Evolutionary conservation across 2,329 filamentous ascomycete genomes (phyloP).

Genomic region (Colletotrichum karsti): DNA sequence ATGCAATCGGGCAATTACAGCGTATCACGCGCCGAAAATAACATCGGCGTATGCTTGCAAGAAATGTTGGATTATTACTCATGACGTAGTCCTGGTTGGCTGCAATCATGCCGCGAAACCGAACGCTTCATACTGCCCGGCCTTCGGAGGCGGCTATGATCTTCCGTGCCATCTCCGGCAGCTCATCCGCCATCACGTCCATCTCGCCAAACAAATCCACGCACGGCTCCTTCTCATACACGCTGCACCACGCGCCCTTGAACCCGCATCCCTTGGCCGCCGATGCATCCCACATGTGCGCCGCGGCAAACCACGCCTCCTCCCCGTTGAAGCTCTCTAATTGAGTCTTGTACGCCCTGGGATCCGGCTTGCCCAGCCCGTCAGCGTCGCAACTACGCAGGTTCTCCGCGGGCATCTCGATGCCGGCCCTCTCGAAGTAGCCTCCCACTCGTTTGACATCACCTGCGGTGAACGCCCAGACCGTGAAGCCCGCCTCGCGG

Average conservation of each 20-base stretch:
- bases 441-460: constrained; percentile 57
- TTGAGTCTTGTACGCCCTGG: constrained; percentile 53
- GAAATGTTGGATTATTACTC: background rate
- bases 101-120: background rate
- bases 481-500: constrained; percentile 54
- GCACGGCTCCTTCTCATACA: constrained; percentile 60
- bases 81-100: background rate
- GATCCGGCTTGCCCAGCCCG: constrained; percentile 58
- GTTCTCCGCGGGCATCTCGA: constrained; percentile 59
- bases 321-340: constrained; percentile 48
- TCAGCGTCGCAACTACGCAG: constrained; percentile 59
- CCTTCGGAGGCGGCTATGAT: constrained; percentile 39
- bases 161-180: constrained; percentile 56
- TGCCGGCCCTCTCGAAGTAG: constrained; percentile 57
- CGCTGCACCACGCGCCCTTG: constrained; percentile 60
- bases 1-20: background rate
- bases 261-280: constrained; percentile 60
- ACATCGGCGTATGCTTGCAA: background rate
- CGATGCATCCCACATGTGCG: constrained; percentile 67
- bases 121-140: background rate
- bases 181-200: constrained; percentile 56
- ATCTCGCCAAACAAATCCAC: constrained; percentile 59
- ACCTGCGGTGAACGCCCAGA: constrained; percentile 63
- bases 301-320: constrained; percentile 65
- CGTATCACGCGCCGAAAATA: background rate